Base-by-base conservation (phyloP, 768 basidiomycete genomes). In the Boletus sp. region DNA sequence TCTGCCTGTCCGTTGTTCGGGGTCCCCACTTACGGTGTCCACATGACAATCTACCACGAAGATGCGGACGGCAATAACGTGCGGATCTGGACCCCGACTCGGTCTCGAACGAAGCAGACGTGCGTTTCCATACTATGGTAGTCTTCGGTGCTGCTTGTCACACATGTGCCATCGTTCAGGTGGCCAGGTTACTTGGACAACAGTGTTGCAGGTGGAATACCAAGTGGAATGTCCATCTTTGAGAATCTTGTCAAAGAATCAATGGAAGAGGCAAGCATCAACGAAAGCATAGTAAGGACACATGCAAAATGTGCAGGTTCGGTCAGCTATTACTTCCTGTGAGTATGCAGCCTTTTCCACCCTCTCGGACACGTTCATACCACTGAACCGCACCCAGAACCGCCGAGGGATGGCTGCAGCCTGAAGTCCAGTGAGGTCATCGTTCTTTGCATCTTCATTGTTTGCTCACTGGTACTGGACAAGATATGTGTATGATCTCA, bases 141-240 rank as follows among this genome's bases (percentile, higher is more conserved):
- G 11, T 23, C 23, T 46, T 40, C 37, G 40, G 33, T 29, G 30
- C n/a, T 23, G 41, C 29, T 41, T 27, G 25, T 21, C 29, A 49
- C 29, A 23, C 27, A 35, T 11, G 3, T 41, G 11, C 8, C 40
- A 35, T 57, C 19, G 4, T 45, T 47, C 58, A 88, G 88, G 32
- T 97, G 85, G 80, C 93, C 94, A 6, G 87, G 90, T 2, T 83
- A 79, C 61, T 78, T 97, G 17, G 96, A 98, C 65, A 98, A 98
- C 69, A 86, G 82, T 34, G 90, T 90, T 40, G 94, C 94, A 4
- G 96, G 96, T 0, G 96, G 96, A 3, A 94, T 96, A 32, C 84
- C 93, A 0, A 83, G 86, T 19, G 91, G 93, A 1, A 84, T 87
- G 74, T 65, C 79, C 0, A 71, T 81, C 4, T 82, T 90, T 45